Percentiles rank a stretch among this genome's conserved stretches.
Evolutionary conservation across 1,139 yeast species (phyloP).

Genomic region (Yamadazyma blattariae): DNA sequence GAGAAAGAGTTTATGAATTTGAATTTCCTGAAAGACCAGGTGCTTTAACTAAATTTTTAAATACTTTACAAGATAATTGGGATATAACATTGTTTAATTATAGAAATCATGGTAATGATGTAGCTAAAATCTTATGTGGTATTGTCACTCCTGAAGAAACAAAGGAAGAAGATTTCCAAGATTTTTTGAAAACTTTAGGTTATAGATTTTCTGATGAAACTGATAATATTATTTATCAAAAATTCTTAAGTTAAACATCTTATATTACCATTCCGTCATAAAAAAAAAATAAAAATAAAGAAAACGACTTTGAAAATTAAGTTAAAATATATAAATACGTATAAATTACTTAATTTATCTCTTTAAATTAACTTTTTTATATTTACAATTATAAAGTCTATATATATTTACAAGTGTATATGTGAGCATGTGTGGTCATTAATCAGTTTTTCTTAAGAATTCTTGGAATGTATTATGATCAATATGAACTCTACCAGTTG

Average conservation of each 20-base stretch:
- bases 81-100: constrained; percentile 92
- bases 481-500: constrained; percentile 73
- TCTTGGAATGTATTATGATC: constrained; percentile 85
- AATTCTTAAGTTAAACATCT: constrained; percentile 51
- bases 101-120: constrained; percentile 94
- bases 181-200: constrained; percentile 67
- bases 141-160: constrained; percentile 79
- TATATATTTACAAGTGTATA: too few species aligned
- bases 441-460: constrained; percentile 42
- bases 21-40: constrained; percentile 99
- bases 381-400: too few species aligned
- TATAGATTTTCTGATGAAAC: constrained; percentile 82
- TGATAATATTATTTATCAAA: constrained; percentile 75
- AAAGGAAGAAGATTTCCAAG: constrained; percentile 56
- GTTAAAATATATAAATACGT: background rate
- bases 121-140: constrained; percentile 90
- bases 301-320: too few species aligned
- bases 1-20: constrained; percentile 78
- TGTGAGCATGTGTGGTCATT: too few species aligned
- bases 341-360: too few species aligned
- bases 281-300: background rate
- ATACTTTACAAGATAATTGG: constrained; percentile 74
- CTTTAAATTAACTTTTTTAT: background rate
- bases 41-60: constrained; percentile 78
- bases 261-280: too few species aligned